phyloP scores from a whole-genome alignment of 1,139 yeast genomes.

The Yamadazyma songkhlaensis region DNA sequence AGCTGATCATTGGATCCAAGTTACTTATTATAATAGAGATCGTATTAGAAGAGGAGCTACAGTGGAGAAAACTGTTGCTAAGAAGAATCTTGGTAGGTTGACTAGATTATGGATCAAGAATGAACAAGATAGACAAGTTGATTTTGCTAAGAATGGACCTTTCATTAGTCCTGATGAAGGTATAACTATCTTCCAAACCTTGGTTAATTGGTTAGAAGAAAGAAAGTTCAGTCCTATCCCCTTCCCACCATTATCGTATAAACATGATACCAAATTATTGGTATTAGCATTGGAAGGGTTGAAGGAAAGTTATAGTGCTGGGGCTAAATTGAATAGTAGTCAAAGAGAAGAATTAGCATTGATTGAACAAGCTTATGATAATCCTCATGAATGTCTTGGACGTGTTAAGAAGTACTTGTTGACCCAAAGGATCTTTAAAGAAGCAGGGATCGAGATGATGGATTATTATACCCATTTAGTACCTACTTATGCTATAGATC shows the following conservation, averaged over 20 bases:
- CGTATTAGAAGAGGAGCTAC: conserved; percentile 84
- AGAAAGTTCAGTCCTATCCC: conserved; percentile 85
- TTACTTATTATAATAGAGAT: conserved; percentile 90
- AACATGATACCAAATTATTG: conserved; percentile 87
- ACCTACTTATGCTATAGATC: conserved; percentile 87
- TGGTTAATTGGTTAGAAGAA: conserved; percentile 92
- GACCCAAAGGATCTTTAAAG: conserved; percentile 91
- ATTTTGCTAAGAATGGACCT: conserved; percentile 84
- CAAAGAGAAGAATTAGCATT: conserved; percentile 92
- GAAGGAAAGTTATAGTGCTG: conserved; percentile 81
- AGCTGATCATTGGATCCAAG: conserved; percentile 96
- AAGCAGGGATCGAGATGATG: conserved; percentile 85
- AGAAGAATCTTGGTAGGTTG: conserved; percentile 86
- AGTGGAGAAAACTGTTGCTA: conserved; percentile 91
- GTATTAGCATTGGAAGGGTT: conserved; percentile 86
- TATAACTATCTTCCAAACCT: conserved; percentile 76
- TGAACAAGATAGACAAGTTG: conserved; percentile 86
- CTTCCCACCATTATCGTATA: conserved; percentile 89
- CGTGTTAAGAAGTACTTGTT: conserved; percentile 78
- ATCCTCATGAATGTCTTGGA: conserved; percentile 89
- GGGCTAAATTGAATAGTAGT: conserved; percentile 76
- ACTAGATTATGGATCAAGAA: conserved; percentile 90
- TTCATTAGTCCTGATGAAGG: conserved; percentile 86
- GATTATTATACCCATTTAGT: conserved; percentile 82
- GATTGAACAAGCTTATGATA: conserved; percentile 95